Evolutionary conservation across 139 green algal species (phyloP).

Genomic region (Tetratostichococcus sp.): DNA sequence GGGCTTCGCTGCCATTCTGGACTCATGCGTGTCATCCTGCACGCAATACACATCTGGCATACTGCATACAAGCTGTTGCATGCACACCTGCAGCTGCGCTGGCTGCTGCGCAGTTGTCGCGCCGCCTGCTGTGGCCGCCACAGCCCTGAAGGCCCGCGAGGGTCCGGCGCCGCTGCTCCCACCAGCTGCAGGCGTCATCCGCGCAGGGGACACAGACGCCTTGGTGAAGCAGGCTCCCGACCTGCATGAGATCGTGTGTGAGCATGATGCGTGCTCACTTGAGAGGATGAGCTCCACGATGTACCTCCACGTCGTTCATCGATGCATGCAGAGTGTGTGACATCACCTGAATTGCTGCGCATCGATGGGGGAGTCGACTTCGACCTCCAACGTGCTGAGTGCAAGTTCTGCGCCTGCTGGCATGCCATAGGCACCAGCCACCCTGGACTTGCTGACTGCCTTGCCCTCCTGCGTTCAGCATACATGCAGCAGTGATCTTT

Average conservation of each 20-base stretch:
- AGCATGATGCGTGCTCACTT: not conserved
- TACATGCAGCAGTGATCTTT: too few relatives aligned
- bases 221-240: not conserved
- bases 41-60: too few relatives aligned
- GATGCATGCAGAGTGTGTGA: too few relatives aligned
- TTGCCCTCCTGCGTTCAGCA: conserved; percentile 48
- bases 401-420: conserved; percentile 30
- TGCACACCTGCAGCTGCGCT: not conserved
- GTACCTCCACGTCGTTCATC: too few relatives aligned
- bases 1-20: too few relatives aligned
- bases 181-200: too few relatives aligned
- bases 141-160: not conserved
- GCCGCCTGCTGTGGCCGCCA: not conserved
- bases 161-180: not conserved
- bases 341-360: conserved; percentile 45
- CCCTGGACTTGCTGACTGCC: conserved; percentile 26
- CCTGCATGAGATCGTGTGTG: not conserved
- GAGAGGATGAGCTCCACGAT: not conserved
- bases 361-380: conserved; percentile 43
- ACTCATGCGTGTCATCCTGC: too few relatives aligned
- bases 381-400: conserved; percentile 51
- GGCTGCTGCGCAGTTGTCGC: not conserved
- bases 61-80: too few relatives aligned
- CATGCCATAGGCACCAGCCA: conserved; percentile 30
- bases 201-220: not conserved